Evolutionary conservation across 345 rosid species (phyloP), one percentile per base, ranked within the genome.

Genomic region (Pseudoturritis turrita): DNA sequence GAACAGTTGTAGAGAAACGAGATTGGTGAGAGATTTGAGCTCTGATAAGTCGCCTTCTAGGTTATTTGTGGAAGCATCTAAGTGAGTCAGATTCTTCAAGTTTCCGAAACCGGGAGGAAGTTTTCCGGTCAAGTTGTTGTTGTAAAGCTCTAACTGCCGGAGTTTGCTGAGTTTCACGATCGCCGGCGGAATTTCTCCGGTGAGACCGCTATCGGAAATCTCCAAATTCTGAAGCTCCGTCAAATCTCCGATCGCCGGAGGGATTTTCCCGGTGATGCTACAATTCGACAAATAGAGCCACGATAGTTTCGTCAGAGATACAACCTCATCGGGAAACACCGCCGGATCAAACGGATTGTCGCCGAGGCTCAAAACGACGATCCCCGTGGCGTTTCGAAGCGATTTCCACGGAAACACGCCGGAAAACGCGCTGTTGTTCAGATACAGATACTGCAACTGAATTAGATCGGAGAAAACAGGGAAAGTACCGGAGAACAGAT

Each of bases 351-450:
- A 85, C 4, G 67, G 78, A 57, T 91, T 86, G 45, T 94, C 98
- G 0, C 97, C 97, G 4, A 84, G 13, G 68, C 96, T 89, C 60
- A 94, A 73, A 14, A 55, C 79, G 57, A 81, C 65, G 28, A 94
- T 86, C 14, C 72, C 50, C 3, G 81, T 73, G 73, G 83, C 79
- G 81, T 82, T 86, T 50, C 44, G 71, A 0, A 91, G 76, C 5
- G 96, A 89, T 2, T 74, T 71, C 97, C 95, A 89, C 0, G 96
- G 97, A 51, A 91, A 89, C n/a, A 31, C 57, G 22, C 93, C 93
- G 0, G 89, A 77, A 50, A 89, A 80, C 1, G 89, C 89, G 28
- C 88, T 89, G 41, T 11, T 76, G 76, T 91, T 91, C 31, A 91
- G 21, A 68, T 84, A 78, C 1, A 91, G 79, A 67, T 70, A 81